Conservation (phyloP, 1,284 basidiomycete genomes). For the Puccinia coronata region DNA sequence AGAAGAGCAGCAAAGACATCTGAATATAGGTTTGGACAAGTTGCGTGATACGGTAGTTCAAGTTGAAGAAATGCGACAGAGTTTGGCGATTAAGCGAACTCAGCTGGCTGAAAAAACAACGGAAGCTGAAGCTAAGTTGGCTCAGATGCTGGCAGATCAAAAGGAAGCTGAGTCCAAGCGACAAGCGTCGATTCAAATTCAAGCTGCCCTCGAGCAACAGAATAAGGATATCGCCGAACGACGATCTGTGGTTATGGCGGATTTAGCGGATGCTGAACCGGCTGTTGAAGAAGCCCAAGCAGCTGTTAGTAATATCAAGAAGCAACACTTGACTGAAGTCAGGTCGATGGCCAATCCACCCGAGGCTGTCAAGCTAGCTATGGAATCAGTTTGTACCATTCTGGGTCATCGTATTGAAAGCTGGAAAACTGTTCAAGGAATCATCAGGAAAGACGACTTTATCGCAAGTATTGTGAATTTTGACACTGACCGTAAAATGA, state of each 20-base stretch:
- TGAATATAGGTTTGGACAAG: conserved; percentile 97
- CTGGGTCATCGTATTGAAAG: conserved; percentile 96
- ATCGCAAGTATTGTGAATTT: conserved; percentile 96
- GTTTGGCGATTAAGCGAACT: conserved; percentile 87
- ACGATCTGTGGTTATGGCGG: conserved; percentile 83
- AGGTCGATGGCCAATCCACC: conserved; percentile 98
- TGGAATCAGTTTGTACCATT: conserved; percentile 98
- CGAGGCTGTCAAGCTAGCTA: conserved; percentile 93
- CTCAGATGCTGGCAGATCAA: conserved; percentile 97
- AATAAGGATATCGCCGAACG: conserved; percentile 87
- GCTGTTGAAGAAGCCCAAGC: conserved; percentile 92
- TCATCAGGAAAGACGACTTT: conserved; percentile 96
- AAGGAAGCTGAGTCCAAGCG: conserved; percentile 99
- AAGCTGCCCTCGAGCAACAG: conserved; percentile 86
- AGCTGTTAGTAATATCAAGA: conserved; percentile 95
- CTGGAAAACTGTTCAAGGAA: conserved; percentile 94
- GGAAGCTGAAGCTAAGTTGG: conserved; percentile 94
- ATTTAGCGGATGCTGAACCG: conserved; percentile 96
- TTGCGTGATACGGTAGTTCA: conserved; percentile 91
- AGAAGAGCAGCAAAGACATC: conserved; percentile 97
- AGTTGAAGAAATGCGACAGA: conserved; percentile 92
- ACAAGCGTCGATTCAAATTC: conserved; percentile 90
- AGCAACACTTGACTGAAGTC: conserved; percentile 95
- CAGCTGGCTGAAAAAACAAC: conserved; percentile 90
- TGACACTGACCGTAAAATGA: conserved; percentile 88